Conservation (phyloP, 441 rosid genomes). For the Croton laevigatus region DNA sequence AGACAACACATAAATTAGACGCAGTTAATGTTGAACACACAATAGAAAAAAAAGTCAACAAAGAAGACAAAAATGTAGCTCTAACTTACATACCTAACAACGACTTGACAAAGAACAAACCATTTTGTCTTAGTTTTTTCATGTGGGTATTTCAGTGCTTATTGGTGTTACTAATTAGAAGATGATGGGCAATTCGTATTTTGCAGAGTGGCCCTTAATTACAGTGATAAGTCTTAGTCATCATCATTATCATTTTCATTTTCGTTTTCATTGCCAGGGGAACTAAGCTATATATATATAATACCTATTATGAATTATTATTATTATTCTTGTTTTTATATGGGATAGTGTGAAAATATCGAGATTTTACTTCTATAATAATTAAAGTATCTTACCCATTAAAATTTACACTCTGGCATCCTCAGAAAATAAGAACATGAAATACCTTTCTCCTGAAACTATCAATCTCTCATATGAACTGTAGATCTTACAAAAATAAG, state of each 20-base stretch:
- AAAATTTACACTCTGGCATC: too few species aligned
- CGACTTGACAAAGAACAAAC: conserved; percentile 4
- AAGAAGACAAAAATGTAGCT: background rate
- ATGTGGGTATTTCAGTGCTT: conserved; percentile 1
- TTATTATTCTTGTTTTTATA: too few species aligned
- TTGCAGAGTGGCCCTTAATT: conserved; percentile 4
- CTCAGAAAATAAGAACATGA: too few species aligned
- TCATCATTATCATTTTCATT: background rate
- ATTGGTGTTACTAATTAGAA: background rate
- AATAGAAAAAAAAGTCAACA: background rate
- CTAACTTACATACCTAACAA: conserved; percentile 9
- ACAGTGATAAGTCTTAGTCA: conserved; percentile 13
- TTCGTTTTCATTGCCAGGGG: too few species aligned
- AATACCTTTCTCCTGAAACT: too few species aligned
- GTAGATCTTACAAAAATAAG: too few species aligned
- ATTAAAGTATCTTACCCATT: too few species aligned
- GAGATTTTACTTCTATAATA: too few species aligned
- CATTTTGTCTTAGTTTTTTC: background rate
- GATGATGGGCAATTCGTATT: background rate
- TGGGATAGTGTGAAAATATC: too few species aligned
- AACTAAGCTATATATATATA: background rate
- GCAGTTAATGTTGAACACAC: too few species aligned
- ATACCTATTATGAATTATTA: background rate
- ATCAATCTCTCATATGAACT: too few species aligned
- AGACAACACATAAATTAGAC: too few species aligned